Conservation (phyloP, 73 alveolate species). For the Uronychia setigera region DNA sequence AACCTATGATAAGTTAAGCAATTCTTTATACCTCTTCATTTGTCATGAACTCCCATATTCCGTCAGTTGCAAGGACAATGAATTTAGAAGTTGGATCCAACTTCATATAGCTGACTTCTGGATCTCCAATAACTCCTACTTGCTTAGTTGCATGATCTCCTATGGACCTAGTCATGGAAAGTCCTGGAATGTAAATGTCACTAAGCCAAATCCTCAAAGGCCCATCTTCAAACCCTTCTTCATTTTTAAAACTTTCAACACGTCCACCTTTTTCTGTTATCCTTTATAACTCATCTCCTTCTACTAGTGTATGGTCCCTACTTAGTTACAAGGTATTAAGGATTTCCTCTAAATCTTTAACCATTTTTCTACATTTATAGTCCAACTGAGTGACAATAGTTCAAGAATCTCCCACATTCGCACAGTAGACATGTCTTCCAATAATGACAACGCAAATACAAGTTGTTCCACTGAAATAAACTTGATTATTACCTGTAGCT, state of each 20-base stretch:
- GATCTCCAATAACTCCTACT: conserved; percentile 70
- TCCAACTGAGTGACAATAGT: conserved; percentile 39
- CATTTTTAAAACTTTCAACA: conserved; percentile 85
- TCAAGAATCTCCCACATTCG: conserved; percentile 72
- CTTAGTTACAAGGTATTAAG: not conserved
- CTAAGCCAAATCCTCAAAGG: conserved; percentile 61
- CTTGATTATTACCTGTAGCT: not conserved
- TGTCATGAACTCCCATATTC: conserved; percentile 25
- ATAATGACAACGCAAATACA: conserved; percentile 40
- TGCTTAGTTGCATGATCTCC: conserved; percentile 66
- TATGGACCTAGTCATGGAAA: conserved; percentile 72
- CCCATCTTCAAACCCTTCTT: conserved; percentile 38
- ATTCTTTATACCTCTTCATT: conserved; percentile 6
- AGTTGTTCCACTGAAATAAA: conserved; percentile 38
- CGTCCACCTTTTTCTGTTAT: conserved; percentile 86
- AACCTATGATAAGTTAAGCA: not conserved
- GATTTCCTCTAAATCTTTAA: not conserved
- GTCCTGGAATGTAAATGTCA: conserved; percentile 61
- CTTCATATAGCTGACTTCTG: conserved; percentile 32
- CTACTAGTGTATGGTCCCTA: conserved; percentile 89
- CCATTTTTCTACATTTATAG: not conserved
- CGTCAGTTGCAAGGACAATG: conserved; percentile 20
- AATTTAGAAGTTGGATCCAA: conserved; percentile 6
- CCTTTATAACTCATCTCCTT: conserved; percentile 84
- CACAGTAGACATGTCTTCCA: conserved; percentile 49